These are phyloP conservation scores for Metschnikowia reukaufii DNA, from an alignment of 805 yeast genomes.

Conservation along the genomic window DNA sequence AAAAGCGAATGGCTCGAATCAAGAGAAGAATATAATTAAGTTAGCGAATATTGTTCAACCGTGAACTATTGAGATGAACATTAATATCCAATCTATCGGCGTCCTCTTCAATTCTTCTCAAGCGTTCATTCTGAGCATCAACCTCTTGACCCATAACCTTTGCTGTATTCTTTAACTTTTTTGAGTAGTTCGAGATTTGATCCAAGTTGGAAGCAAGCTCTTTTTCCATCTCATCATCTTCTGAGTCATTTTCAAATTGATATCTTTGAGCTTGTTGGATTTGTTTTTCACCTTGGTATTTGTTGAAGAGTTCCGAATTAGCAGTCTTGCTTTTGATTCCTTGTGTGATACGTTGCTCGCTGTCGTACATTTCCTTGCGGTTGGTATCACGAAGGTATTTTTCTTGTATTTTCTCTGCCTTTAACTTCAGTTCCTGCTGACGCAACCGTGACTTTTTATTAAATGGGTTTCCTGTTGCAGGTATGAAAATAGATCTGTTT, in stretches of 20 bases:
- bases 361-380: conserved; percentile 55
- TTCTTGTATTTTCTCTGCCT: conserved; percentile 59
- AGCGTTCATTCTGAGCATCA: conserved; percentile 70
- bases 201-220: conserved; percentile 83
- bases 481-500: conserved; percentile 79
- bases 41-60: conserved; percentile 53
- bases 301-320: conserved; percentile 37
- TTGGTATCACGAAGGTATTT: conserved; percentile 62
- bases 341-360: conserved; percentile 66
- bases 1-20: not conserved
- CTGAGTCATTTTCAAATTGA: conserved; percentile 86
- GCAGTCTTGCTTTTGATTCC: conserved; percentile 52
- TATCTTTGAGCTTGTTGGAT: conserved; percentile 64
- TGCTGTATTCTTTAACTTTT: conserved; percentile 72
- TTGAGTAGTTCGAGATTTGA: conserved; percentile 67
- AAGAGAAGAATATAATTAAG: too few relatives aligned
- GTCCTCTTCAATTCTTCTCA: conserved; percentile 75
- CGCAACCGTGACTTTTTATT: conserved; percentile 73
- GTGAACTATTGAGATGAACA: conserved; percentile 72
- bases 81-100: conserved; percentile 83
- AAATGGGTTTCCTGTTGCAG: conserved; percentile 81
- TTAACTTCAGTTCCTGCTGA: conserved; percentile 69
- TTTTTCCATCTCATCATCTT: conserved; percentile 89
- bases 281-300: conserved; percentile 52
- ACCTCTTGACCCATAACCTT: conserved; percentile 73